These are phyloP conservation scores for Penicillium hesseltinei DNA, from an alignment of 2,329 filamentous ascomycete species.

Conservation along the genomic window DNA sequence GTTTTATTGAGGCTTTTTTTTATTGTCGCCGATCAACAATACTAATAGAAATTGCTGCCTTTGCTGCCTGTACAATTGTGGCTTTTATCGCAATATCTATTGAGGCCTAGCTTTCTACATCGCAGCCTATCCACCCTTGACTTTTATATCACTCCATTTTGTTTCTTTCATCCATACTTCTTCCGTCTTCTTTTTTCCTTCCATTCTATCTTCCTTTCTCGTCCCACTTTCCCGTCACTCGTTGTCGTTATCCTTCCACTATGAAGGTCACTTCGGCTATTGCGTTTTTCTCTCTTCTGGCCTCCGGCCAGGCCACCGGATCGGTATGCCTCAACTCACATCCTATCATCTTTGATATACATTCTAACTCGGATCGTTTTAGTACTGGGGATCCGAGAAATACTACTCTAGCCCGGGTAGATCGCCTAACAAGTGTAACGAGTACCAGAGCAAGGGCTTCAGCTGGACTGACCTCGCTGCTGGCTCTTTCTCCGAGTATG, in stretches of 20 bases:
- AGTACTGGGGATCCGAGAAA: constrained; percentile 52
- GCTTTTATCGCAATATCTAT: not conserved
- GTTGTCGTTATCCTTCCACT: constrained; percentile 24
- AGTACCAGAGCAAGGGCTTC: constrained; percentile 68
- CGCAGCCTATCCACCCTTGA: constrained; percentile 7
- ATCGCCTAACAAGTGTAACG: constrained; percentile 72
- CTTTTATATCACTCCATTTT: constrained; percentile 7
- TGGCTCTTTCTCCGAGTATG: constrained; percentile 65
- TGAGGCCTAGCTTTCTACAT: constrained; percentile 11
- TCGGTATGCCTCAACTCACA: constrained; percentile 40
- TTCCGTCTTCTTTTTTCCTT: constrained; percentile 5
- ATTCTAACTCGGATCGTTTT: constrained; percentile 4
- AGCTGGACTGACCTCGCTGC: constrained; percentile 64
- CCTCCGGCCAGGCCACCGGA: constrained; percentile 45
- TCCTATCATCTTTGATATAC: not conserved
- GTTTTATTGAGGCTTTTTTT: constrained; percentile 12
- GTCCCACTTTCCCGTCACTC: constrained; percentile 35
- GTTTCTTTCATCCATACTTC: constrained; percentile 1
- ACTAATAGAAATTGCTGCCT: constrained; percentile 2
- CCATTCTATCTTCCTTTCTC: constrained; percentile 15
- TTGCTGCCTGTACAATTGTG: not conserved
- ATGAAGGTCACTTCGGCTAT: constrained; percentile 29
- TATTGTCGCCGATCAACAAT: constrained; percentile 19
- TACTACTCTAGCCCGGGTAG: constrained; percentile 68
- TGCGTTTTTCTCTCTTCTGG: constrained; percentile 41